Conservation (phyloP, 495 filamentous ascomycete species). For the Penicillium coffeae region DNA sequence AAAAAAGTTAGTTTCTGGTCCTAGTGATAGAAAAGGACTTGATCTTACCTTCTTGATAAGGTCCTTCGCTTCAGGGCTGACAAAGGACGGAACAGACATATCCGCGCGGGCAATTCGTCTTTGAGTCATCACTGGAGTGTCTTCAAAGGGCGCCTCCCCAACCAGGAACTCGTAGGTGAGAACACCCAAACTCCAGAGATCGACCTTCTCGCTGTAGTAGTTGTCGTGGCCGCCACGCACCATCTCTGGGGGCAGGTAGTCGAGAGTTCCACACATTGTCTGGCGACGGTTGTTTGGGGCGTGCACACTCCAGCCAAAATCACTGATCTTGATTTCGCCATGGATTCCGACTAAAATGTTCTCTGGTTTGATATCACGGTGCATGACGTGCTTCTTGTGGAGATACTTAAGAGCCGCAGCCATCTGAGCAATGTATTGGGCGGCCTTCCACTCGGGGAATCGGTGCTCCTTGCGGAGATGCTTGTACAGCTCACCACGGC, state of each 20-base stretch:
- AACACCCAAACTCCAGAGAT: constrained; percentile 93
- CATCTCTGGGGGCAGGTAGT: constrained; percentile 98
- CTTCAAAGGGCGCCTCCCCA: constrained; percentile 94
- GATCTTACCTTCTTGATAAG: constrained; percentile 83
- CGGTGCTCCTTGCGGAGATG: constrained; percentile 81
- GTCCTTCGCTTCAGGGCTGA: constrained; percentile 87
- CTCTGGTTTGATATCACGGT: constrained; percentile 98
- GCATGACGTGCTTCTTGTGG: constrained; percentile 97
- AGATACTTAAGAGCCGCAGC: constrained; percentile 85
- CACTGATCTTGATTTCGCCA: constrained; percentile 96
- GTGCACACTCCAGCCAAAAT: constrained; percentile 98
- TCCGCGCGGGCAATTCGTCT: constrained; percentile 83
- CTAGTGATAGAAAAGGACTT: background rate
- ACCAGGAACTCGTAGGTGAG: constrained; percentile 95
- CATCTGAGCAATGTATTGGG: constrained; percentile 98
- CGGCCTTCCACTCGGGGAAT: constrained; percentile 95
- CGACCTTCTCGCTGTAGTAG: constrained; percentile 91
- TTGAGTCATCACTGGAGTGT: constrained; percentile 92
- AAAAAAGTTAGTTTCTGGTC: constrained; percentile 13
- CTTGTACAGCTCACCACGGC: constrained; percentile 95
- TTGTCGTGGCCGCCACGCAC: constrained; percentile 70
- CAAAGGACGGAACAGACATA: constrained; percentile 86
- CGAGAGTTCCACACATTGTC: constrained; percentile 95
- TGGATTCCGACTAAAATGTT: constrained; percentile 97
- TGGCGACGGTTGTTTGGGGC: constrained; percentile 90